phyloP scores from a whole-genome alignment of 139 green algal genomes.

The Trebouxia sp. region DNA sequence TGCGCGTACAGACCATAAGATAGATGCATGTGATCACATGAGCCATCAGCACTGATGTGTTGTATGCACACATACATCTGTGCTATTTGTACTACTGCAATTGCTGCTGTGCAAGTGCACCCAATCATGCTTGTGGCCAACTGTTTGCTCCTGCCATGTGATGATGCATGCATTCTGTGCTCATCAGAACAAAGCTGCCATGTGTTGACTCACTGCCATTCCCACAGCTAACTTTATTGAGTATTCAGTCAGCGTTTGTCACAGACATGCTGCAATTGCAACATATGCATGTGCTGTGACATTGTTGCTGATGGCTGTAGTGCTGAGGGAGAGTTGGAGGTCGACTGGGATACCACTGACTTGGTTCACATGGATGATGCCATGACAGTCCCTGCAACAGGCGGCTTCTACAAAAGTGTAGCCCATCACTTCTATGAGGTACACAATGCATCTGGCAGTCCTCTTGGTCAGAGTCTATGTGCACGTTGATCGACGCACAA shows the following conservation, averaged over 20 bases:
- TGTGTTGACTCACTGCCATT: no score
- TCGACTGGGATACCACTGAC: slow-evolving; percentile 5
- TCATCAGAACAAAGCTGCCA: no score
- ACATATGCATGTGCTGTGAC: neutral
- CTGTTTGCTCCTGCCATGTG: neutral
- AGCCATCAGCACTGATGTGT: no score
- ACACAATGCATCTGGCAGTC: neutral
- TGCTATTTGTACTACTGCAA: no score
- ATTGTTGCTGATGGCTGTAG: neutral
- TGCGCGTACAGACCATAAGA: neutral
- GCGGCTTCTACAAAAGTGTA: slow-evolving; percentile 17
- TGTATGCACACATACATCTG: no score
- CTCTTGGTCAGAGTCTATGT: no score
- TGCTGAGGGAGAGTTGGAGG: neutral
- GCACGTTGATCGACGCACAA: no score
- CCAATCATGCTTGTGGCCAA: neutral
- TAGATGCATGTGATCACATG: no score
- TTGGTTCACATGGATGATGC: slow-evolving; percentile 17
- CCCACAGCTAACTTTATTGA: no score
- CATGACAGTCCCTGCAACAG: slow-evolving; percentile 9
- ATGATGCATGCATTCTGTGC: no score
- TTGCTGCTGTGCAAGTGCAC: neutral
- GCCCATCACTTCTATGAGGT: slow-evolving; percentile 23
- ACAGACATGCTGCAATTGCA: no score
- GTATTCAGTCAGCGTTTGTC: no score